Evolutionary conservation across 768 basidiomycete species (phyloP).

Genomic region (Collybia sp.): DNA sequence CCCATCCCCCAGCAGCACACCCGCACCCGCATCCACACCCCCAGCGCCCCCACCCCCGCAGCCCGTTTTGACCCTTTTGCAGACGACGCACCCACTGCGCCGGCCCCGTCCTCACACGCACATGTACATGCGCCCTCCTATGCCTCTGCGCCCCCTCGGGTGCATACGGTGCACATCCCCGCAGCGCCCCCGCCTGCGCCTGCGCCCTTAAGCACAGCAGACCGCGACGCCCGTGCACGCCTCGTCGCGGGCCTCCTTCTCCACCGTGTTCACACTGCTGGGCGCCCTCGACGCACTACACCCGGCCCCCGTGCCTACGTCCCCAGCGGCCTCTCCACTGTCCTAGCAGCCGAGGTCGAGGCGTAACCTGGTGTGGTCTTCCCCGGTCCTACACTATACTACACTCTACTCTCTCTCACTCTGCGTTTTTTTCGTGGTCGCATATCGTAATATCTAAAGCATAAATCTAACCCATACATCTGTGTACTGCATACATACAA

Average conservation of each 20-base stretch:
- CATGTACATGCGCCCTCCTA: background rate
- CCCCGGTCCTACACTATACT: too few relatives aligned
- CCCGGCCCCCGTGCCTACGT: constrained; percentile 38
- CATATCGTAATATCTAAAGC: too few relatives aligned
- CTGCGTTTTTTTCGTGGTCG: too few relatives aligned
- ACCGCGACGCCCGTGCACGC: constrained; percentile 31
- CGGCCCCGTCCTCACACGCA: background rate
- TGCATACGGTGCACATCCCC: constrained; percentile 1
- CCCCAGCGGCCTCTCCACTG: constrained; percentile 48
- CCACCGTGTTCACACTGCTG: constrained; percentile 45
- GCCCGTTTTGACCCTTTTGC: constrained; percentile 18
- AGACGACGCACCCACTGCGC: constrained; percentile 8
- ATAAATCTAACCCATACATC: too few relatives aligned
- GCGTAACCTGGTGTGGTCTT: too few relatives aligned
- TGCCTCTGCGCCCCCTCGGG: background rate
- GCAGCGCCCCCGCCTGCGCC: background rate
- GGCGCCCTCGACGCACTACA: constrained; percentile 47
- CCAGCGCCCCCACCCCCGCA: background rate
- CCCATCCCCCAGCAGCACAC: background rate
- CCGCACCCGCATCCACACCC: too few relatives aligned
- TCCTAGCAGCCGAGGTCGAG: constrained; percentile 41
- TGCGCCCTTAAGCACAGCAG: constrained; percentile 1
- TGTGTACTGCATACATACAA: too few relatives aligned
- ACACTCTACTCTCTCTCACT: too few relatives aligned
- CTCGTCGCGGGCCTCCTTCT: constrained; percentile 58